Evolutionary conservation across 495 filamentous ascomycete species (phyloP), one percentile per base, ranked within the genome.

Genomic region (Penicillium malachiteum): DNA sequence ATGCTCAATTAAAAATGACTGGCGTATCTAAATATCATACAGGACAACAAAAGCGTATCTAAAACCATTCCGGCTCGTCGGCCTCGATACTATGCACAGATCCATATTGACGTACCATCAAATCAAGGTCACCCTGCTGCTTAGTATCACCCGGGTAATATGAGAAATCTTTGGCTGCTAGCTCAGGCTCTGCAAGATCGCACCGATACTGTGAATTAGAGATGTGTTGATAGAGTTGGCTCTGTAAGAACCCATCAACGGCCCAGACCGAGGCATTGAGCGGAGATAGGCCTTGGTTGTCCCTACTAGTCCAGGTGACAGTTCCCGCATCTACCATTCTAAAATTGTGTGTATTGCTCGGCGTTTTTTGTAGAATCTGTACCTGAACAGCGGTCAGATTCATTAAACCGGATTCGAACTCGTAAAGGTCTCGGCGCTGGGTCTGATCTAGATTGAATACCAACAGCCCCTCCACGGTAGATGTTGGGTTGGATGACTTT

Each of bases 401-500:
- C 50, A 56, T 62, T 14, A 62, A 37, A 1, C 62, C 57, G n/a
- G 37, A 12, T 44, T 72, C 70, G 9, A 66, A 10, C 18, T 65
- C 62, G 33, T 65, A 64, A 14, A 71, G 58, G 1, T 52, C 39
- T 14, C 64, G 65, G 9, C 60, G 48, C n/a, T 69, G 66, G 1
- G 64, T 26, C 38, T 52, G 48, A 34, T 63, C 50, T 26, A 72
- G 54, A 14, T 57, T 62, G 31, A 70, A 66, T 7, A 72, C 56
- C 7, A 72, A 52, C 54, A 72, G 57, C 1, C 70, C 70, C 11
- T 71, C 53, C 1, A 71, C 70, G 1, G 47, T 33, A 5, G 57
- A 51, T 11, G 21, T 7, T 8, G 60, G 50, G n/a, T 66, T 33
- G 1, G 50, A 13, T 5, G 65, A 66, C 11, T 18, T 58, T 2